Evolutionary conservation across 2,329 filamentous ascomycete species (phyloP).

Genomic region (Neofusicoccum cordaticola): DNA sequence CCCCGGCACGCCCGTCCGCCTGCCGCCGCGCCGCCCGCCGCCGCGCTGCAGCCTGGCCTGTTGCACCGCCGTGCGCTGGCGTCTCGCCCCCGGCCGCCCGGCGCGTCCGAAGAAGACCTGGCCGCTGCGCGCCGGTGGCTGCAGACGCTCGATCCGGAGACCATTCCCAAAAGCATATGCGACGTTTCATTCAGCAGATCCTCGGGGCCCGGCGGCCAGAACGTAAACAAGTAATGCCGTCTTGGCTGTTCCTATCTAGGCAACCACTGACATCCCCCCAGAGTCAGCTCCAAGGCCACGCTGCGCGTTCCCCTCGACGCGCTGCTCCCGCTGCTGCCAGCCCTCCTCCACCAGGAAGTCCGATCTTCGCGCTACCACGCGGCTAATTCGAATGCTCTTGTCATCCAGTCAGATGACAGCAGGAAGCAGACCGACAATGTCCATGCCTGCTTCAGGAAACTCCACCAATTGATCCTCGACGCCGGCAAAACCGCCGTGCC

Average conservation of each 20-base stretch:
- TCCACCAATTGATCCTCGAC: conserved; percentile 53
- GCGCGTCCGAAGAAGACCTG: conserved; percentile 29
- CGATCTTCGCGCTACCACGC: conserved; percentile 56
- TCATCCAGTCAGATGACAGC: conserved; percentile 63
- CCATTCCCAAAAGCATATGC: conserved; percentile 56
- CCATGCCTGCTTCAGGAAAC: conserved; percentile 57
- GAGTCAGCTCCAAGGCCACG: conserved; percentile 67
- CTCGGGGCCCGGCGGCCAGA: conserved; percentile 64
- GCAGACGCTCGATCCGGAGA: conserved; percentile 49
- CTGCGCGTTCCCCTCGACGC: conserved; percentile 53
- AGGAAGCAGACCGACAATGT: conserved; percentile 61
- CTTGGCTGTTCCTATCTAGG: conserved; percentile 2
- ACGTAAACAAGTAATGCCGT: conserved; percentile 62
- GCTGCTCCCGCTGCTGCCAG: conserved; percentile 55
- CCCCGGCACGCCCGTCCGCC: background rate
- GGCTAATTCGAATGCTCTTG: conserved; percentile 50
- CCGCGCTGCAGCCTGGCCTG: background rate
- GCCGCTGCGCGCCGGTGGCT: conserved; percentile 57
- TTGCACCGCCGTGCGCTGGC: background rate
- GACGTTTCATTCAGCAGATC: conserved; percentile 62
- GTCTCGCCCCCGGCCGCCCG: background rate
- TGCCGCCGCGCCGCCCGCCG: background rate
- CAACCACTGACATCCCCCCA: conserved; percentile 29
- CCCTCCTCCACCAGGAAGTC: conserved; percentile 52
- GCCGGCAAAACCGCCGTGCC: conserved; percentile 53